phyloP scores from a whole-genome alignment of 2,329 filamentous ascomycete genomes.

The Hymenoscyphus albidus region DNA sequence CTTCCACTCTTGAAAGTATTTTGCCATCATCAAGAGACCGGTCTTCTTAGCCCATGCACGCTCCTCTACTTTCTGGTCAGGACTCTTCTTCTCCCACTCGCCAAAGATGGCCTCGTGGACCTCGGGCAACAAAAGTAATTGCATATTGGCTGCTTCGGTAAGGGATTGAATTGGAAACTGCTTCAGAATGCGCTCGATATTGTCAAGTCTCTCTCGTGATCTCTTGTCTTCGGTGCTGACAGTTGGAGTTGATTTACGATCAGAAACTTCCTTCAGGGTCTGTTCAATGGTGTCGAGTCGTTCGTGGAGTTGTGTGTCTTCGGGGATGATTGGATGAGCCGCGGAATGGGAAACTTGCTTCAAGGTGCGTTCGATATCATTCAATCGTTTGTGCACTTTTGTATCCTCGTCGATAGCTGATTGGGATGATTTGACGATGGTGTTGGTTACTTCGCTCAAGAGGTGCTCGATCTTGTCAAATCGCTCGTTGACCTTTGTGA shows the following conservation, averaged over 20 bases:
- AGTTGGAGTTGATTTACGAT: not conserved
- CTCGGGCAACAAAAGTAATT: slow-evolving; percentile 8
- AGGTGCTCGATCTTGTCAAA: too few relatives aligned
- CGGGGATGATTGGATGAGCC: slow-evolving; percentile 1
- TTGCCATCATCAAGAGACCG: slow-evolving; percentile 7
- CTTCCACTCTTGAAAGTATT: slow-evolving; percentile 7
- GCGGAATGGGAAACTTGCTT: not conserved
- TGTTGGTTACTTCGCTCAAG: not conserved
- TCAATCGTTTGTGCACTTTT: not conserved
- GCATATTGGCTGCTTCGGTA: slow-evolving; percentile 7
- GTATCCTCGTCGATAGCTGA: not conserved
- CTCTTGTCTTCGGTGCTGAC: not conserved
- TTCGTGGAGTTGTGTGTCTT: slow-evolving; percentile 7
- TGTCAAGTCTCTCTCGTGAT: slow-evolving; percentile 10
- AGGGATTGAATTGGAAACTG: slow-evolving; percentile 1
- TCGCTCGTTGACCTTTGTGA: not conserved
- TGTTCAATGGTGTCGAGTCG: slow-evolving; percentile 12
- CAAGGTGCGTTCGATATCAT: slow-evolving; percentile 9
- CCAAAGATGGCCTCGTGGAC: slow-evolving; percentile 7
- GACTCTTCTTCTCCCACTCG: not conserved
- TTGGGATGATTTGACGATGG: not conserved
- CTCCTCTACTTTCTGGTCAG: not conserved
- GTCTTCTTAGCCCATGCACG: slow-evolving; percentile 7
- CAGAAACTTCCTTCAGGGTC: not conserved
- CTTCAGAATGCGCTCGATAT: slow-evolving; percentile 9